Evolutionary conservation across 148 eudicot species (phyloP).

Genomic region (Rhododendron griersonianum): DNA sequence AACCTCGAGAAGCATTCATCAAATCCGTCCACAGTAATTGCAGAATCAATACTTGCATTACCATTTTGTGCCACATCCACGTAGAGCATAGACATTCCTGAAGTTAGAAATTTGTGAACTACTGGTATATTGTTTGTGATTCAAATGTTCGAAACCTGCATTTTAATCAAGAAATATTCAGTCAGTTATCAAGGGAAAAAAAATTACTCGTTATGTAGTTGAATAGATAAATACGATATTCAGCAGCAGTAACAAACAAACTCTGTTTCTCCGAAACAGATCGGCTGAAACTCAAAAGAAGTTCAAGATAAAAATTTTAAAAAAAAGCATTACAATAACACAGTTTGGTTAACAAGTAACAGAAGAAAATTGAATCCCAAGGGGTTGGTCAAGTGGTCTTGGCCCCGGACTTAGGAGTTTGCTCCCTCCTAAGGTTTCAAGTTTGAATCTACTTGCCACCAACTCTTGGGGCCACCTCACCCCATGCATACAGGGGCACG

Average conservation of each 20-base stretch:
- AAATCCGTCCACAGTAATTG: constrained; percentile 26
- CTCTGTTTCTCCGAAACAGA: background rate
- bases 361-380: background rate
- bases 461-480: background rate
- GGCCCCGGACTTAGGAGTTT: background rate
- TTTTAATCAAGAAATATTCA: background rate
- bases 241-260: background rate
- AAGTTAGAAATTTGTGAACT: background rate
- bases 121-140: background rate
- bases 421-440: background rate
- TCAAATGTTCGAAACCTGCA: constrained; percentile 16
- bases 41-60: constrained; percentile 21
- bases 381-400: too few relatives aligned
- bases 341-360: background rate
- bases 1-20: constrained; percentile 62
- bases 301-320: too few relatives aligned
- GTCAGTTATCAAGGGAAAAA: background rate
- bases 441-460: background rate
- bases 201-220: background rate
- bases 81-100: constrained; percentile 35
- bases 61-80: constrained; percentile 52
- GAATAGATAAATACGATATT: background rate
- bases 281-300: background rate
- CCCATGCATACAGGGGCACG: background rate
- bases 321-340: background rate